phyloP scores from a whole-genome alignment of 371 early-diverging fungal genomes.

The Vavraia culicis region DNA sequence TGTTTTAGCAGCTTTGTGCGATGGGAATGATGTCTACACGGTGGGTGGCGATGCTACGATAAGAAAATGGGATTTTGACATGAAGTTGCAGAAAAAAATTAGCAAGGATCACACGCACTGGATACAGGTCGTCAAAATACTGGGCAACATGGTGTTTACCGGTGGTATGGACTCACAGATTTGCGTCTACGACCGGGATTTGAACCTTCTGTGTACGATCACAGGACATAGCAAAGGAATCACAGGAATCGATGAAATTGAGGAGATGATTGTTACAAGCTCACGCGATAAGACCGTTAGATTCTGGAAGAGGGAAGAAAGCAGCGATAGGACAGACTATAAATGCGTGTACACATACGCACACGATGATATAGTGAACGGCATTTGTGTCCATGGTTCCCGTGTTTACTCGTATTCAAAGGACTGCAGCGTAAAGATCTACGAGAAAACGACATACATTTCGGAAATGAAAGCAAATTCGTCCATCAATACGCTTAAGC shows the following conservation, averaged over 20 bases:
- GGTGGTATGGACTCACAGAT: conserved; percentile 69
- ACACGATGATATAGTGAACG: no score
- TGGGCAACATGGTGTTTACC: conserved; percentile 54
- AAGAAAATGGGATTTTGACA: conserved; percentile 66
- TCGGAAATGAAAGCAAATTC: no score
- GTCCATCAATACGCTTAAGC: no score
- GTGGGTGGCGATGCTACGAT: conserved; percentile 76
- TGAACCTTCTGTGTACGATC: conserved; percentile 50
- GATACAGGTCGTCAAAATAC: conserved; percentile 70
- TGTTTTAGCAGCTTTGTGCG: conserved; percentile 69
- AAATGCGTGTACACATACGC: no score
- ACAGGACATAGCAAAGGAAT: conserved; percentile 63
- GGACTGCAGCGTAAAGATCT: no score
- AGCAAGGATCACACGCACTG: conserved; percentile 47
- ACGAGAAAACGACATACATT: no score
- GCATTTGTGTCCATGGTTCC: no score
- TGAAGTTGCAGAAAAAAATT: conserved; percentile 52
- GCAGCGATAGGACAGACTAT: no score
- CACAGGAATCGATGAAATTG: conserved; percentile 60
- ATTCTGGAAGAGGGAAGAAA: conserved; percentile 61
- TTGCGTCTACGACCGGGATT: conserved; percentile 48
- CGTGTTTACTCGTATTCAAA: no score
- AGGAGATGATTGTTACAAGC: conserved; percentile 52
- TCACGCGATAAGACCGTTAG: conserved; percentile 73
- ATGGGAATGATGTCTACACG: conserved; percentile 57